Evolutionary conservation across 1,284 basidiomycete genomes (phyloP).

Genomic region (Ustilago loliicola): DNA sequence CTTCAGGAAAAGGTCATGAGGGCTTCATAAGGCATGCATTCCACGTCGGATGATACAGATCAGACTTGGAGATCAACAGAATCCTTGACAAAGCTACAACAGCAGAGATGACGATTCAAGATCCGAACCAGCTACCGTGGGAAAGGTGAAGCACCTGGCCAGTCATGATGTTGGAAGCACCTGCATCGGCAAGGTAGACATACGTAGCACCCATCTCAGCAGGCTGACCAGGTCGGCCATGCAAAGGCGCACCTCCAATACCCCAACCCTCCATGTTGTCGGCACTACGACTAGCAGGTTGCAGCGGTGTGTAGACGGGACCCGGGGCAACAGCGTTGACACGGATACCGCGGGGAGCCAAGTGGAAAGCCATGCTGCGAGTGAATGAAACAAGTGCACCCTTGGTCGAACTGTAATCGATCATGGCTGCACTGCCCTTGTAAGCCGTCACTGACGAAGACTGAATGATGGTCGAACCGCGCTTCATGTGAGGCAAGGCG

Average conservation of each 20-base stretch:
- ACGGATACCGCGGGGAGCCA: constrained; percentile 76
- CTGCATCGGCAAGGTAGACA: constrained; percentile 59
- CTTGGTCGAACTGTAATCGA: constrained; percentile 76
- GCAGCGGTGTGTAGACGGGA: constrained; percentile 74
- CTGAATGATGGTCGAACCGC: constrained; percentile 78
- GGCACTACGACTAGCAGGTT: constrained; percentile 54
- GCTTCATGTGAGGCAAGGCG: constrained; percentile 76
- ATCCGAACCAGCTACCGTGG: constrained; percentile 51
- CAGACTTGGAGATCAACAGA: not conserved
- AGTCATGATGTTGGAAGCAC: constrained; percentile 58
- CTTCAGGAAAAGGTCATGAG: too few relatives aligned
- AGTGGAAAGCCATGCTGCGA: constrained; percentile 75
- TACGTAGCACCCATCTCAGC: constrained; percentile 58
- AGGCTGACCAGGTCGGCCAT: constrained; percentile 56
- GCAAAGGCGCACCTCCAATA: constrained; percentile 51
- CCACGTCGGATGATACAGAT: not conserved
- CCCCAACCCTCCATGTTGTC: constrained; percentile 62
- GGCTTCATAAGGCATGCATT: not conserved
- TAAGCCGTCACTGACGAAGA: constrained; percentile 78
- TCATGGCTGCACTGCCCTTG: constrained; percentile 71
- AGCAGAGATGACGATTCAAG: constrained; percentile 8
- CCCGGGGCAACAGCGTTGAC: constrained; percentile 76
- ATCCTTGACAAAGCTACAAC: not conserved
- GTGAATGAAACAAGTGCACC: constrained; percentile 73
- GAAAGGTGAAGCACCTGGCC: constrained; percentile 58